A percentile compares a stretch with the other conserved stretches of the same genome.
Conservation (phyloP, 371 early-diverging fungal species). For the Mucor ambiguus region DNA sequence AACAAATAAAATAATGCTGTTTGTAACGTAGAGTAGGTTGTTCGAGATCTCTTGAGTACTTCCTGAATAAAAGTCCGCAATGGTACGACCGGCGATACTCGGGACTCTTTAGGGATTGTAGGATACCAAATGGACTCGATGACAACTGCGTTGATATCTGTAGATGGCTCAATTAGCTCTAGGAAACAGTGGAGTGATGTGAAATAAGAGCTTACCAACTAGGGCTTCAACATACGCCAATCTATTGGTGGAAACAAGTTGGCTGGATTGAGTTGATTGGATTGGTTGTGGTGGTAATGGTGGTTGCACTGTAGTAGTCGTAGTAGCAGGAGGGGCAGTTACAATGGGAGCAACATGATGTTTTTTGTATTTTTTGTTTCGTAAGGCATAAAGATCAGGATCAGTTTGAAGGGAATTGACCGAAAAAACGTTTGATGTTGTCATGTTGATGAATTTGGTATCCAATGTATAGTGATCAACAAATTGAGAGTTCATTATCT, state of each 20-base stretch:
- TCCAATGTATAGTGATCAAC: conserved; percentile 6
- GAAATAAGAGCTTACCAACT: conserved; percentile 42
- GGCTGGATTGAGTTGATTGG: conserved; percentile 8
- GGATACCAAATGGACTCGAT: conserved; percentile 64
- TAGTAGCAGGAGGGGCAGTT: neutral
- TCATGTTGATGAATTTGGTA: neutral
- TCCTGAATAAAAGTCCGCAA: conserved; percentile 77
- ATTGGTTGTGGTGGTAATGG: neutral
- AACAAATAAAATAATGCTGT: conserved; percentile 74
- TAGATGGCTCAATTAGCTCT: neutral
- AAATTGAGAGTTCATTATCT: conserved; percentile 5
- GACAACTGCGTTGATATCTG: conserved; percentile 62
- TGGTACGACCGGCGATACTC: conserved; percentile 59
- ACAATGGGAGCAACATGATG: conserved; percentile 2
- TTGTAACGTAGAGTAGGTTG: conserved; percentile 81
- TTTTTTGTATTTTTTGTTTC: conserved; percentile 22
- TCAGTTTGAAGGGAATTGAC: conserved; percentile 30
- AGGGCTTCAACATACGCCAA: conserved; percentile 55
- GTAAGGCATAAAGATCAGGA: conserved; percentile 43
- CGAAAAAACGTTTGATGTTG: conserved; percentile 8
- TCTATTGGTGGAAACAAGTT: conserved; percentile 27
- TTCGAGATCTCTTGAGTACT: conserved; percentile 73
- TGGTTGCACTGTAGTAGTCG: neutral
- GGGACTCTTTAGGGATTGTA: conserved; percentile 29
- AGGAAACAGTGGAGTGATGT: neutral